Percentiles rank a stretch among this genome's conserved stretches.
Evolutionary conservation across 805 yeast genomes (phyloP).

Genomic region (Lipomyces sp.): DNA sequence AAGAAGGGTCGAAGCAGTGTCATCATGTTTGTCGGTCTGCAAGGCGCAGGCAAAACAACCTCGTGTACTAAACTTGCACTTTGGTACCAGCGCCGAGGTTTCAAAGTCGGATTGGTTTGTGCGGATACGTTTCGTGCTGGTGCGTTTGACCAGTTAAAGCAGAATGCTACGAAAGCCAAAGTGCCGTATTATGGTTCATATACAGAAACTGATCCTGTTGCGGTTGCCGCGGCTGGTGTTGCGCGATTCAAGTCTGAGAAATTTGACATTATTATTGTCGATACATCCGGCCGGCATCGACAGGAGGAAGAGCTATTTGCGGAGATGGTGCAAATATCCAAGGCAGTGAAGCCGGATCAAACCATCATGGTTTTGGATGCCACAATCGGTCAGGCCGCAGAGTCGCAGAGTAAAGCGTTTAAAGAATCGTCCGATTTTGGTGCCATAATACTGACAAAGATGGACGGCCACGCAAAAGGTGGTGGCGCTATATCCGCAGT

Average conservation of each 20-base stretch:
- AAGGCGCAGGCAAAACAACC: conserved; percentile 99
- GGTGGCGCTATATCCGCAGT: conserved; percentile 99
- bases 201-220: conserved; percentile 93
- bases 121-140: conserved; percentile 99
- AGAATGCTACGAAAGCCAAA: conserved; percentile 92
- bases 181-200: conserved; percentile 95
- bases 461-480: conserved; percentile 99
- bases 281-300: conserved; percentile 97
- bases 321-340: conserved; percentile 93
- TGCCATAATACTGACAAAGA: conserved; percentile 88
- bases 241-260: conserved; percentile 86
- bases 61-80: conserved; percentile 93
- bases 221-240: conserved; percentile 90
- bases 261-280: conserved; percentile 92
- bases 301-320: conserved; percentile 90
- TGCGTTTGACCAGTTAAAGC: conserved; percentile 97
- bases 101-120: conserved; percentile 94
- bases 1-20: conserved; percentile 79
- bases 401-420: conserved; percentile 90
- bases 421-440: conserved; percentile 93
- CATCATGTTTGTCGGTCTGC: conserved; percentile 97
- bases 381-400: conserved; percentile 98
- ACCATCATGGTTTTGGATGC: conserved; percentile 98
- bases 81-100: conserved; percentile 89
- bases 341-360: conserved; percentile 88